Base-by-base conservation (phyloP, 225 moss, liverwort and hornwort species). In the Pleurozium schreberi region DNA sequence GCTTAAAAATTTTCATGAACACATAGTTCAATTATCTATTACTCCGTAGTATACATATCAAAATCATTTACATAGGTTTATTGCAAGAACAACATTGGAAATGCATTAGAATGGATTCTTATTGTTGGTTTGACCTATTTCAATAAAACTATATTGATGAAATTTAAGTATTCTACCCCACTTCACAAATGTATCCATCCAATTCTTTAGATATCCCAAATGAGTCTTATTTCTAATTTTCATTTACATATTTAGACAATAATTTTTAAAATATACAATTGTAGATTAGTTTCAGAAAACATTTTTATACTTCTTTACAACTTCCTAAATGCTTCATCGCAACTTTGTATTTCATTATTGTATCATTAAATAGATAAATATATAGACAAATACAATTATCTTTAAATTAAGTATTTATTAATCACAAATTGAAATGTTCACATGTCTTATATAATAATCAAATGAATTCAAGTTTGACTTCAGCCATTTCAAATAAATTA, bases 271-370 rank as follows among this genome's bases (percentile, higher is more conserved):
- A 25, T 36, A 15, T 4, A 9, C 14, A 77, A 0, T 23, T 1
- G 0, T 2, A 53, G 0, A 10, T 15, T 4, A 6, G 23, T 25
- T 14, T 4, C 16, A 6, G 1, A 55, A n/a, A 26, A 57, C 1
- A 26, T 38, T n/a, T 55, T 6, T 0, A 55, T 6, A 26, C 2
- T 57, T 6, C 15, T 22, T 9, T 23, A 19, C 1, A 12, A 0
- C 7, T 12, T 75, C 2, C 8, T 23, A 14, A 23, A 9, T 53
- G 0, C 52, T 52, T 14, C 10, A 77, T 25, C 55, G 1, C 38
- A 36, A 14, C 23, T 25, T 52, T 22, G 5, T 3, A 11, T 20
- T 75, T 55, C 15, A 55, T 14, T 55, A 36, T 1, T 21, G n/a
- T n/a, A n/a, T 55, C 8, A 36, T 38, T 38, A 23, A 53, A 16